phyloP scores from a whole-genome alignment of 768 basidiomycete genomes.

The Inosperma sp. region DNA sequence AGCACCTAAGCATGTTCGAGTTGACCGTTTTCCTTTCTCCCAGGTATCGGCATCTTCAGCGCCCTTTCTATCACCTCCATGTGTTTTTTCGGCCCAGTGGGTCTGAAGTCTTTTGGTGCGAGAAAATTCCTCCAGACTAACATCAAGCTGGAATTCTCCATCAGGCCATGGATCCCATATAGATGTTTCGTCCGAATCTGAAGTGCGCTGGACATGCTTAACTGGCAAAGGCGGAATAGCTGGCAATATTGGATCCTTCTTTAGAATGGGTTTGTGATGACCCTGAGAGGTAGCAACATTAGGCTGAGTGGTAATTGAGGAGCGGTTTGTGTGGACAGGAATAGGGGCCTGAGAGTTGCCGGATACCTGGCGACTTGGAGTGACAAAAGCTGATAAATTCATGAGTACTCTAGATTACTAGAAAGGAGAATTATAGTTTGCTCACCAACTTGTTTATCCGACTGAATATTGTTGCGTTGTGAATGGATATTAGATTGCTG shows the following conservation, averaged over 20 bases:
- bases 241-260: not conserved
- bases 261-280: too few species aligned
- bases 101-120: slow-evolving; percentile 12
- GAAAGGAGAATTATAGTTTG: not conserved
- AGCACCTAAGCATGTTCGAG: slow-evolving; percentile 15
- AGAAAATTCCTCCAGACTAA: slow-evolving; percentile 9
- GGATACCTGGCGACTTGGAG: too few species aligned
- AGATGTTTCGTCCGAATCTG: not conserved
- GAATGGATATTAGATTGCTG: not conserved
- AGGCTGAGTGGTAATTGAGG: too few species aligned
- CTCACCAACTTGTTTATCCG: not conserved
- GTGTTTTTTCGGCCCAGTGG: slow-evolving; percentile 19
- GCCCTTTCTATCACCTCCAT: slow-evolving; percentile 15
- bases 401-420: too few species aligned
- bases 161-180: slow-evolving; percentile 24
- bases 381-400: too few species aligned
- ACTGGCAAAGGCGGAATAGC: not conserved
- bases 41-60: slow-evolving; percentile 5
- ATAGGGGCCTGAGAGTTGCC: too few species aligned
- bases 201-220: not conserved
- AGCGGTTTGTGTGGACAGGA: too few species aligned
- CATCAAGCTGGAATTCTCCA: slow-evolving; percentile 13
- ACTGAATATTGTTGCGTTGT: not conserved
- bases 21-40: slow-evolving; percentile 15
- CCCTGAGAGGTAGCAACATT: too few species aligned